Conservation (phyloP, 768 basidiomycete genomes). For the Lentinula guzmanii region DNA sequence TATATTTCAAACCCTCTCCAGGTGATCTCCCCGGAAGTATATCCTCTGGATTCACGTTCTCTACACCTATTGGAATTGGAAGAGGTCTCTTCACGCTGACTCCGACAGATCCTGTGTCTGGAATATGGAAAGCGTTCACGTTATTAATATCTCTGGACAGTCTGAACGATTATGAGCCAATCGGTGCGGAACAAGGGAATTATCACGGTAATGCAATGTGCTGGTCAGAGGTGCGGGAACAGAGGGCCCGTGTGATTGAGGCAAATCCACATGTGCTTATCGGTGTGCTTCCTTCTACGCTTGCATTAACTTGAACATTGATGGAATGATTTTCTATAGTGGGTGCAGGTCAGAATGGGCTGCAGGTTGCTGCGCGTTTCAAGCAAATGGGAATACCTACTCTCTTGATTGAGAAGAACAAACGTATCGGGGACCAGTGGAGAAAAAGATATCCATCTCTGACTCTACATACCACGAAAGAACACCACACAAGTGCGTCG, state of each 20-base stretch:
- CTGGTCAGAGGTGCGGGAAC: conserved; percentile 27
- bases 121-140: conserved; percentile 27
- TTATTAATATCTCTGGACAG: conserved; percentile 26
- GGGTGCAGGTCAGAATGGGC: conserved; percentile 29
- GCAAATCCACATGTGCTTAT: conserved; percentile 32
- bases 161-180: conserved; percentile 29
- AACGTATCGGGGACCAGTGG: conserved; percentile 57
- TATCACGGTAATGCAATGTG: conserved; percentile 29
- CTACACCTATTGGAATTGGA: conserved; percentile 23
- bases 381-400: conserved; percentile 49
- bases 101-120: conserved; percentile 16
- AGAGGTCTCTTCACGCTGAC: conserved; percentile 29
- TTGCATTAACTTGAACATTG: conserved; percentile 12
- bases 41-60: conserved; percentile 30
- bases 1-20: conserved; percentile 14
- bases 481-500: conserved; percentile 12
- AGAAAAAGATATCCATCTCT: conserved; percentile 53
- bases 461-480: conserved; percentile 38
- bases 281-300: conserved; percentile 16
- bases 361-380: conserved; percentile 34
- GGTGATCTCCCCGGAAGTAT: conserved; percentile 16
- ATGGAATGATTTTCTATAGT: conserved; percentile 13
- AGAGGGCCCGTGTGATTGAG: conserved; percentile 29
- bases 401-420: conserved; percentile 54
- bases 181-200: conserved; percentile 20